A percentile compares a stretch with the other conserved stretches of the same genome.
phyloP scores from a whole-genome alignment of 176 grass and related monocot species.

The Pontederia paniculata region DNA sequence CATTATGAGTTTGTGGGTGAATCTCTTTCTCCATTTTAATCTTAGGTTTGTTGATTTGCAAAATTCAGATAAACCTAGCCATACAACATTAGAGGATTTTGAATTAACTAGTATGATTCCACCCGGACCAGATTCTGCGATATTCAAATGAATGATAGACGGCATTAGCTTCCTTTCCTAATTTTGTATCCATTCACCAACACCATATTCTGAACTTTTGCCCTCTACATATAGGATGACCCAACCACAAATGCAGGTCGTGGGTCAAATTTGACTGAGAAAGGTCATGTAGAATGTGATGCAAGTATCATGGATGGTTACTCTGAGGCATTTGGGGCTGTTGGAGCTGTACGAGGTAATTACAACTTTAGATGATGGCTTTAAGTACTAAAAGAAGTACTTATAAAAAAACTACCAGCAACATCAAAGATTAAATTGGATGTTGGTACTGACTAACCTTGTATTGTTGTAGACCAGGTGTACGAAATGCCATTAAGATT shows the following conservation, averaged over 20 bases:
- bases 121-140: no score
- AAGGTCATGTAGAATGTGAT: conserved; percentile 85
- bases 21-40: no score
- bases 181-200: no score
- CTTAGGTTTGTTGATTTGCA: no score
- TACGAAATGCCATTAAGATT: conserved; percentile 82
- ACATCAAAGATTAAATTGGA: no score
- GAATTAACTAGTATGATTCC: no score
- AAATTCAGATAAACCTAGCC: no score
- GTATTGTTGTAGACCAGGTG: conserved; percentile 72
- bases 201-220: not conserved
- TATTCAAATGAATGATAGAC: no score
- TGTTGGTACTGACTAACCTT: not conserved
- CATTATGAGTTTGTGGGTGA: no score
- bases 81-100: no score
- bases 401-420: no score
- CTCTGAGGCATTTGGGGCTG: conserved; percentile 71
- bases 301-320: conserved; percentile 95
- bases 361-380: not conserved
- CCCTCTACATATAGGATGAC: conserved; percentile 54
- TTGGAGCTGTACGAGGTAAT: conserved; percentile 81
- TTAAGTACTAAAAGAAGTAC: not conserved
- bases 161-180: no score
- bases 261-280: conserved; percentile 83
- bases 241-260: conserved; percentile 72